These are phyloP conservation scores for Alternaria consortialis DNA, from an alignment of 2,329 filamentous ascomycete species.

Conservation along the genomic window DNA sequence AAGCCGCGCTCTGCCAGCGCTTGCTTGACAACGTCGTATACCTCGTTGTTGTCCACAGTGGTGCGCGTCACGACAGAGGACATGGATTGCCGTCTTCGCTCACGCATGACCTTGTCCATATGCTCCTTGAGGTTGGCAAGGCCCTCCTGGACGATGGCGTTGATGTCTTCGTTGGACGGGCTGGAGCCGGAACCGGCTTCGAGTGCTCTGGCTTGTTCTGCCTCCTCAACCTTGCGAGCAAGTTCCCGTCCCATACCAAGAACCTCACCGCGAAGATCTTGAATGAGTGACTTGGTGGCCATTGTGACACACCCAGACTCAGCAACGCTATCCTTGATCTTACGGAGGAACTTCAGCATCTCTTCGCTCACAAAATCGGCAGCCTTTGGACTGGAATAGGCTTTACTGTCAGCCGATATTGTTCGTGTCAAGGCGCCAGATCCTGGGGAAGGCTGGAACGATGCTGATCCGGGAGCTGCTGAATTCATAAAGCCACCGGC, in stretches of 20 bases:
- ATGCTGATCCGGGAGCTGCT: conserved; percentile 36
- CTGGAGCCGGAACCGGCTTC: conserved; percentile 43
- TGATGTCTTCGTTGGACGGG: conserved; percentile 72
- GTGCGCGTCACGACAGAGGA: conserved; percentile 69
- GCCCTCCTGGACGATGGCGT: conserved; percentile 79
- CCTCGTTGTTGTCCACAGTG: conserved; percentile 79
- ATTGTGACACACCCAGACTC: conserved; percentile 89
- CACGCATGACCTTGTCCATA: conserved; percentile 79
- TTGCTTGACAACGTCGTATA: conserved; percentile 83
- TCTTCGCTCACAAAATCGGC: conserved; percentile 75
- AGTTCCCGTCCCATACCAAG: conserved; percentile 94
- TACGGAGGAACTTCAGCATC: conserved; percentile 80
- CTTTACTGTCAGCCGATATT: conserved; percentile 42
- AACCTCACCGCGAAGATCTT: conserved; percentile 90
- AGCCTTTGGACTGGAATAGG: conserved; percentile 59
- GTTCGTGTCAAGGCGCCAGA: conserved; percentile 47
- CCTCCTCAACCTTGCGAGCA: conserved; percentile 82
- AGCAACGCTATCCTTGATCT: conserved; percentile 89
- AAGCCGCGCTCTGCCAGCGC: conserved; percentile 68
- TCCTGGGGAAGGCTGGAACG: conserved; percentile 43
- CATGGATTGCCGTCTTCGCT: conserved; percentile 73
- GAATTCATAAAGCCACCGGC: conserved; percentile 62
- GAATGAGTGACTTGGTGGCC: conserved; percentile 88
- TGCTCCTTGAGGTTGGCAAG: conserved; percentile 84
- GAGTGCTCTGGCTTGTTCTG: conserved; percentile 59